phyloP scores from a whole-genome alignment of 108 stramenopile genomes.

The Fistulifera solaris region DNA sequence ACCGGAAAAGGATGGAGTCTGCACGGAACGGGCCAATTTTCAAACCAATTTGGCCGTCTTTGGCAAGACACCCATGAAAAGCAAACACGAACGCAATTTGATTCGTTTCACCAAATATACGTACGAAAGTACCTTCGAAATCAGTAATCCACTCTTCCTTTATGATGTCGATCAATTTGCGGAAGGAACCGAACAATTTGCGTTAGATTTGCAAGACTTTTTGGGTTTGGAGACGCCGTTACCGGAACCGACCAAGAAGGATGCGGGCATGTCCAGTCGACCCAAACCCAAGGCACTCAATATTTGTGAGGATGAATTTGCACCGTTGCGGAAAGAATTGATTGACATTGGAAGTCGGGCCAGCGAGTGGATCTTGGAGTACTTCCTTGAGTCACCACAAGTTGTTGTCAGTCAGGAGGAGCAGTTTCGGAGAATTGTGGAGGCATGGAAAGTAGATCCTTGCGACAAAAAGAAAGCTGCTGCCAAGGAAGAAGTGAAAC shows the following conservation, averaged over 20 bases:
- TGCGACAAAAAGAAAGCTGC: background rate
- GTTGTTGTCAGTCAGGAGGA: conserved; percentile 20
- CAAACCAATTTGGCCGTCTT: conserved; percentile 6
- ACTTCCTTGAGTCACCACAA: conserved; percentile 27
- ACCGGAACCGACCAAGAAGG: background rate
- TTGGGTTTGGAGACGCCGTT: conserved; percentile 9
- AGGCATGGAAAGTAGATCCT: background rate
- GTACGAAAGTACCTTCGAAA: background rate
- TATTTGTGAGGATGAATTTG: conserved; percentile 33
- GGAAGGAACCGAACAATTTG: conserved; percentile 11
- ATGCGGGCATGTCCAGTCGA: background rate
- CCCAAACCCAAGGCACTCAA: background rate
- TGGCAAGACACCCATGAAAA: conserved; percentile 4
- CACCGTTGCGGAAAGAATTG: conserved; percentile 16
- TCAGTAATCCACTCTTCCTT: conserved; percentile 13
- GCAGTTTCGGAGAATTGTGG: background rate
- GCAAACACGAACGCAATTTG: conserved; percentile 5
- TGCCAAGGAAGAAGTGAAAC: too few relatives aligned
- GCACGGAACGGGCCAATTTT: conserved; percentile 3
- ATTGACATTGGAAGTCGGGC: conserved; percentile 21
- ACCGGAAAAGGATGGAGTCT: background rate
- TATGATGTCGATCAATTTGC: conserved; percentile 12
- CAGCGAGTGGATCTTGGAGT: conserved; percentile 29
- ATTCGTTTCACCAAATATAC: background rate
- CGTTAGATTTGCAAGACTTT: conserved; percentile 14